Conservation (phyloP, 2,329 filamentous ascomycete genomes). For the Pestalotiopsis fici region DNA sequence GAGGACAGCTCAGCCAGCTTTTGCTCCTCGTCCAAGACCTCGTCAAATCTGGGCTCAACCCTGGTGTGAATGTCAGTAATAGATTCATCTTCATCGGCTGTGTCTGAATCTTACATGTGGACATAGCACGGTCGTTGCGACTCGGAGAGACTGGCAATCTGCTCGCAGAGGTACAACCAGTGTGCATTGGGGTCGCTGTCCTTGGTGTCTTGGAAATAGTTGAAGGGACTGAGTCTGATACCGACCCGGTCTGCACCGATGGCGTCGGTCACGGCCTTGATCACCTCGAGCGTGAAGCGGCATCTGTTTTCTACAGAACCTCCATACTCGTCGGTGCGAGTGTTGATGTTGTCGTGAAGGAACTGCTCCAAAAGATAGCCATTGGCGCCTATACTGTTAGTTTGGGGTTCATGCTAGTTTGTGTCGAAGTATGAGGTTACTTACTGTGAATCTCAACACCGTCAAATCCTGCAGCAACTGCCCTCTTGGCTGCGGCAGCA, state of each 20-base stretch:
- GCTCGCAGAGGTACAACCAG: slow-evolving; percentile 36
- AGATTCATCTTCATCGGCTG: neutral
- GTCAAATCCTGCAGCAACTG: slow-evolving; percentile 67
- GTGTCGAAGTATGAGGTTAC: slow-evolving; percentile 18
- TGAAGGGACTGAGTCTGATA: slow-evolving; percentile 24
- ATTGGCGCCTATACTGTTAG: slow-evolving; percentile 38
- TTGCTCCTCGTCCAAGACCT: slow-evolving; percentile 42
- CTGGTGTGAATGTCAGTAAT: slow-evolving; percentile 17
- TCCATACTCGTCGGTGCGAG: slow-evolving; percentile 25
- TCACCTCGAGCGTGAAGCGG: slow-evolving; percentile 22
- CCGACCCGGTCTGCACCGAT: slow-evolving; percentile 23
- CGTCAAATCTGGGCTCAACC: slow-evolving; percentile 48
- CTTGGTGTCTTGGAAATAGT: slow-evolving; percentile 24
- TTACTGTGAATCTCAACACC: slow-evolving; percentile 46
- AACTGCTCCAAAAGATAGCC: slow-evolving; percentile 63
- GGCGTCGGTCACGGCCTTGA: slow-evolving; percentile 21
- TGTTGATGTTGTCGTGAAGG: slow-evolving; percentile 33
- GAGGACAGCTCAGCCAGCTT: slow-evolving; percentile 40
- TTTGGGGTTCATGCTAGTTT: slow-evolving; percentile 5
- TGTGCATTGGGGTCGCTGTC: slow-evolving; percentile 26
- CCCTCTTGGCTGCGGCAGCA: slow-evolving; percentile 51
- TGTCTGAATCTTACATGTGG: slow-evolving; percentile 37
- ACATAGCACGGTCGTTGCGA: slow-evolving; percentile 41
- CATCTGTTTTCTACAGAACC: slow-evolving; percentile 25
- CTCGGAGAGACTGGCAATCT: slow-evolving; percentile 32